These are phyloP conservation scores for Aphanocladium album DNA, from an alignment of 2,329 filamentous ascomycete species.

Conservation along the genomic window DNA sequence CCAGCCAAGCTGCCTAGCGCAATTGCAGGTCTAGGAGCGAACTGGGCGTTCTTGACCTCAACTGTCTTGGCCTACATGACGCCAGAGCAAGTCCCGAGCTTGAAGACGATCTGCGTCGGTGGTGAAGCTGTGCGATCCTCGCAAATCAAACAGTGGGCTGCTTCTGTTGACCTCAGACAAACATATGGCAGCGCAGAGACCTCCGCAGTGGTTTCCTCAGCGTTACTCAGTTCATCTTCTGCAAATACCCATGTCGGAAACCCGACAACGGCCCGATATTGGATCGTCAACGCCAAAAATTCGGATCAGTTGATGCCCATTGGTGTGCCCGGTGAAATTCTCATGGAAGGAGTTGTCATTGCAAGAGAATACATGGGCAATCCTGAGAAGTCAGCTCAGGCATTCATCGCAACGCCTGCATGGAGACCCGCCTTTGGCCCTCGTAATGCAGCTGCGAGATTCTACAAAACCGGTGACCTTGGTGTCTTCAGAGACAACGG, in stretches of 20 bases:
- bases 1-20: conserved; percentile 5
- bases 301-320: conserved; percentile 7
- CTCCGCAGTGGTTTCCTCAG: conserved; percentile 3
- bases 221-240: background rate
- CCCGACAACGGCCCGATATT: conserved; percentile 6
- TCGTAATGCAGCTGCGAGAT: background rate
- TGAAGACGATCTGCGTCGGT: conserved; percentile 11
- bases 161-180: conserved; percentile 11
- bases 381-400: background rate
- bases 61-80: conserved; percentile 8
- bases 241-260: conserved; percentile 3
- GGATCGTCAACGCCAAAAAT: conserved; percentile 11
- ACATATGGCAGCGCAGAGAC: conserved; percentile 14
- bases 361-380: conserved; percentile 14
- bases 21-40: conserved; percentile 5
- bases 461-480: conserved; percentile 12
- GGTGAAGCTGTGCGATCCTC: conserved; percentile 14
- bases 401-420: background rate
- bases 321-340: conserved; percentile 11
- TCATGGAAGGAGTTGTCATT: conserved; percentile 12
- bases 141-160: conserved; percentile 13
- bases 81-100: conserved; percentile 11
- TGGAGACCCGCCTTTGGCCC: conserved; percentile 1
- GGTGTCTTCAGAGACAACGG: background rate
- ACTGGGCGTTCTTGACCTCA: conserved; percentile 14